Evolutionary conservation across 148 eudicot species (phyloP), one percentile per base, ranked within the genome.

Genomic region (Rhododendron kiyosumense): DNA sequence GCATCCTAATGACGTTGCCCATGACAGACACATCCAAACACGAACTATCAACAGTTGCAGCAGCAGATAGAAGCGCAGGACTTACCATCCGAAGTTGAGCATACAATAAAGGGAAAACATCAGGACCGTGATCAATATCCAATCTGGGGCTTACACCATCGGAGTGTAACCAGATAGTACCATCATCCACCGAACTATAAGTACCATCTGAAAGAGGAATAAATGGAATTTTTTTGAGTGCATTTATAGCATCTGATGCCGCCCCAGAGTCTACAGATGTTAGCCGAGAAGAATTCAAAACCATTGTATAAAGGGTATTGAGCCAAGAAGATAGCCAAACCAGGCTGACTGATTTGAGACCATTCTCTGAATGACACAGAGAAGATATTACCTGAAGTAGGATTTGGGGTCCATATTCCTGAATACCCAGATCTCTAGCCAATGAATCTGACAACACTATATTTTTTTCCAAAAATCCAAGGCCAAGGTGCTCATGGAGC

Each of bases 121-220:
- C 88, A 82, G 86, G 88, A 43, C 89, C 87, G 86, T 87, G 78
- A 54, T 90, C 93, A 86, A 88, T 86, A 88, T 86, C 91, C 79
- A 90, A 71, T 51, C 88, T 91, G 61, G 89, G 79, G 69, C 74
- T 88, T 34, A 77, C 81, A 51, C 74, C 90, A 81, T 94, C 94
- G 45, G 90, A 81, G 86, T 92, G 93, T 88, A 95, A 89, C 99
- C 99, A 97, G 83, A 97, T 93, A 54, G 92, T 90, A 76, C 95
- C 96, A 43, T 93, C 95, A 85, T 91, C 90, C 82, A 92, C 75
- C 24, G 98, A 93, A 81, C 95, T 88, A 87, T 89, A 93, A 52
- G 90, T 91, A 77, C 99, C 95, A 93, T 93, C 93, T 74, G 94
- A 92, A 77, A 97, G 94, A 80, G 99, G 99, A 89, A 97, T 88